A percentile compares a stretch with the other conserved stretches of the same genome.
Conservation (phyloP, 2,329 filamentous ascomycete genomes). For the Epichloe amarillans region DNA sequence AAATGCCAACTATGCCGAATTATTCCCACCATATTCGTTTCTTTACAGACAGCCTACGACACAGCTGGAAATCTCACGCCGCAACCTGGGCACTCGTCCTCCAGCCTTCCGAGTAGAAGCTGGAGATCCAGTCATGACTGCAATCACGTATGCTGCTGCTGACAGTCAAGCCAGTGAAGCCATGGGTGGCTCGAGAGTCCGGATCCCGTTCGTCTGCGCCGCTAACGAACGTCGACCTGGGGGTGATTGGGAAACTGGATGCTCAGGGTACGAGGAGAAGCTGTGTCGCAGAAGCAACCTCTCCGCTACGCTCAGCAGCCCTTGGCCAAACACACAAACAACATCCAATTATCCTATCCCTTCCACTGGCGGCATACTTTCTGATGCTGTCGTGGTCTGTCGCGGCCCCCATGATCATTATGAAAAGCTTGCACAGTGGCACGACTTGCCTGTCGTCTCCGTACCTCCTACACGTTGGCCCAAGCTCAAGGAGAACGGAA, state of each 20-base stretch:
- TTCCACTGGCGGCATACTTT: slow-evolving; percentile 55
- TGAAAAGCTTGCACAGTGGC: slow-evolving; percentile 40
- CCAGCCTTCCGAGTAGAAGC: slow-evolving; percentile 37
- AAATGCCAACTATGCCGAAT: slow-evolving; percentile 37
- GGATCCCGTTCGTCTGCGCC: slow-evolving; percentile 55
- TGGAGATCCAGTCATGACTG: slow-evolving; percentile 46
- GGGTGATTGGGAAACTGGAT: slow-evolving; percentile 64
- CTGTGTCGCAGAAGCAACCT: slow-evolving; percentile 64
- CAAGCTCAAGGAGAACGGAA: slow-evolving; percentile 55
- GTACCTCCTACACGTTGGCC: slow-evolving; percentile 60
- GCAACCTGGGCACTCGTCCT: slow-evolving; percentile 21
- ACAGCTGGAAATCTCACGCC: slow-evolving; percentile 29
- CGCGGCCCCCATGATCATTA: slow-evolving; percentile 57
- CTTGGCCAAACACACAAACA: slow-evolving; percentile 34
- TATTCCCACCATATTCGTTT: slow-evolving; percentile 45
- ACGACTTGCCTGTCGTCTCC: slow-evolving; percentile 56
- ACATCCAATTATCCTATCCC: slow-evolving; percentile 57
- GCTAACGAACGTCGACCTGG: slow-evolving; percentile 66
- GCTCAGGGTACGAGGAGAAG: slow-evolving; percentile 43
- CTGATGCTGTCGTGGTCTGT: slow-evolving; percentile 58
- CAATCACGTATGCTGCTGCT: slow-evolving; percentile 39
- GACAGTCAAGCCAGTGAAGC: slow-evolving; percentile 26
- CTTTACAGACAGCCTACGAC: slow-evolving; percentile 38
- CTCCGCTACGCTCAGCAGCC: slow-evolving; percentile 51
- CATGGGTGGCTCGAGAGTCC: slow-evolving; percentile 19